A percentile compares a stretch with the other conserved stretches of the same genome.
Evolutionary conservation across 1,284 basidiomycete species (phyloP).

Genomic region (Wolfiporia cocos): DNA sequence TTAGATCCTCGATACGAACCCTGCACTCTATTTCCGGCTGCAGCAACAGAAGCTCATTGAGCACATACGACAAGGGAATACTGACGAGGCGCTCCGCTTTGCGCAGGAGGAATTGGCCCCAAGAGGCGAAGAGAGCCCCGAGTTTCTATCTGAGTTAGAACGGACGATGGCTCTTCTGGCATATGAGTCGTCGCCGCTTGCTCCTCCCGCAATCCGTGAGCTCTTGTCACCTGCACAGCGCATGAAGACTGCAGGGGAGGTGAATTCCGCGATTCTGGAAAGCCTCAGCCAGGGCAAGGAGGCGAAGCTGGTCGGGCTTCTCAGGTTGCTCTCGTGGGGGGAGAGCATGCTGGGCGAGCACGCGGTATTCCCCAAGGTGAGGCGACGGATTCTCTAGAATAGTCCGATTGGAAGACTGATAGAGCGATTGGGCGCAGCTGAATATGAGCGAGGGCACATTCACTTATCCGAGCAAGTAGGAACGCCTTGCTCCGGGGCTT

Average conservation of each 20-base stretch:
- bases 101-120: slow-evolving; percentile 93
- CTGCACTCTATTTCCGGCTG: slow-evolving; percentile 85
- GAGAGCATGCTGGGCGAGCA: slow-evolving; percentile 75
- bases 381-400: slow-evolving; percentile 9
- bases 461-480: slow-evolving; percentile 11
- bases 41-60: slow-evolving; percentile 96
- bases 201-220: slow-evolving; percentile 67
- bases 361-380: slow-evolving; percentile 70
- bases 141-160: slow-evolving; percentile 90
- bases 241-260: slow-evolving; percentile 88
- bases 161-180: slow-evolving; percentile 94
- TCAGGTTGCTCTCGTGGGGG: slow-evolving; percentile 86
- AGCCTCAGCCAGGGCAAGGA: slow-evolving; percentile 89
- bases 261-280: slow-evolving; percentile 93
- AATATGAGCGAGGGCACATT: slow-evolving; percentile 26
- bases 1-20: slow-evolving; percentile 94
- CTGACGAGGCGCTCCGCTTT: slow-evolving; percentile 81
- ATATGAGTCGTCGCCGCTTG: slow-evolving; percentile 67
- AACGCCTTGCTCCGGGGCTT: not conserved
- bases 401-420: too few species aligned
- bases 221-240: slow-evolving; percentile 84
- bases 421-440: slow-evolving; percentile 13
- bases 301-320: slow-evolving; percentile 83
- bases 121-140: slow-evolving; percentile 90
- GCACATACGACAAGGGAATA: slow-evolving; percentile 79